Evolutionary conservation across 163 green algal species (phyloP), one percentile per base, ranked within the genome.

Genomic region (Smithsoniella earleae): DNA sequence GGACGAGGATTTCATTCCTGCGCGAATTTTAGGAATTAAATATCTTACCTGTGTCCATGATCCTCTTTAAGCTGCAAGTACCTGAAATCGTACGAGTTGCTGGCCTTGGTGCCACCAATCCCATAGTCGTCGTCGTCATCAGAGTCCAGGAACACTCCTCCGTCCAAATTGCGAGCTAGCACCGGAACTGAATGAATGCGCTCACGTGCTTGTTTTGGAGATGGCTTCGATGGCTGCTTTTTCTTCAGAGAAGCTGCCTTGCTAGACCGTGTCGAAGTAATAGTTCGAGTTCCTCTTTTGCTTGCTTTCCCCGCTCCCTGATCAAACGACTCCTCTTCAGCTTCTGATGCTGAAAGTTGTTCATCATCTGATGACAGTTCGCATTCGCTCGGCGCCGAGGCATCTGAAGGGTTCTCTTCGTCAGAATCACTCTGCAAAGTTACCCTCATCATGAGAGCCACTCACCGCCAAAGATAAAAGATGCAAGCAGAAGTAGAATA

Each of bases 61-160:
- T 98, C 92, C 1, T 76, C 63, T 80, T 97, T 97, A 28, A 98
- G 86, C 36, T 80, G 3, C 22, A 97, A 80, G 30, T 73, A 73
- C 27, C 45, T 77, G 65, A 88, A 92, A 66, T 91, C 82, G 1
- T 62, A n/a, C n/a, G n/a, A n/a, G n/a, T n/a, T n/a, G n/a, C n/a
- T 37, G 3, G 8, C 27, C 16, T 43, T 36, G 16, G 58, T 38
- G 2, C 25, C n/a, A n/a, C 5, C 58, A 40, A 31, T 36, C 5
- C 3, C 58, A 38, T 69, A 30, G 5, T 20, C 3, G 8, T 30
- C 31, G 30, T 69, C 58, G 20, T 69, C 58, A 4, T 33, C 25
- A 1, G 58, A 69, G 25, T 69, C 58, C 3, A 34, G 34, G 27
- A 30, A 69, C 25, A 69, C 58, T 43, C 27, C 31, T 16, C 30